Evolutionary conservation across 305 asterid genomes (phyloP).

Genomic region (Fraxinus sp.): DNA sequence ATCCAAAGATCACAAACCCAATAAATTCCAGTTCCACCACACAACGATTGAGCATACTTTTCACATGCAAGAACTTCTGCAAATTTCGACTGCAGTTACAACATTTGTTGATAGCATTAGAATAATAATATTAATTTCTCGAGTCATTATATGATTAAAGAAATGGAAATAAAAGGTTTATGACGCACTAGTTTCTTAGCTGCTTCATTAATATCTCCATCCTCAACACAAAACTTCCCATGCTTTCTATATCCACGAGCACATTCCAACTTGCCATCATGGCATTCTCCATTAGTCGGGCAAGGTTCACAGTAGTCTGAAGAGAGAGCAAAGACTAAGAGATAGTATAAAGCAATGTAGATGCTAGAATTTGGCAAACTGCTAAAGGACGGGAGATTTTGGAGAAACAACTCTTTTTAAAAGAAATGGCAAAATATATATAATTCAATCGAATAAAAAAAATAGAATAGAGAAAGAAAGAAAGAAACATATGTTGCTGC

Average conservation of each 20-base stretch:
- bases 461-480: neutral
- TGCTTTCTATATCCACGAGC: constrained; percentile 53
- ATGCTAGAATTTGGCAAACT: constrained; percentile 6
- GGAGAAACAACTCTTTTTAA: constrained; percentile 10
- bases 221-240: constrained; percentile 70
- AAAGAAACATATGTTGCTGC: neutral
- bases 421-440: neutral
- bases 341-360: constrained; percentile 18
- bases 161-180: constrained; percentile 11
- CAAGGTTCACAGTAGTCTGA: constrained; percentile 78
- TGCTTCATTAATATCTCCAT: constrained; percentile 57
- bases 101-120: constrained; percentile 29
- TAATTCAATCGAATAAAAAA: neutral
- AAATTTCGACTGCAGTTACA: constrained; percentile 64
- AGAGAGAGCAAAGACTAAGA: constrained; percentile 20
- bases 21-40: constrained; percentile 62
- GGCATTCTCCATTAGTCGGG: constrained; percentile 70
- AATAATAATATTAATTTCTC: constrained; percentile 1
- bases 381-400: constrained; percentile 9
- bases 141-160: neutral
- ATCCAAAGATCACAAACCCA: constrained; percentile 58
- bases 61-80: constrained; percentile 59
- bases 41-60: constrained; percentile 61
- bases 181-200: constrained; percentile 59
- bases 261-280: constrained; percentile 72